These are phyloP conservation scores for Hortiboletus rubellus DNA, from an alignment of 1,284 basidiomycete species.

Conservation along the genomic window DNA sequence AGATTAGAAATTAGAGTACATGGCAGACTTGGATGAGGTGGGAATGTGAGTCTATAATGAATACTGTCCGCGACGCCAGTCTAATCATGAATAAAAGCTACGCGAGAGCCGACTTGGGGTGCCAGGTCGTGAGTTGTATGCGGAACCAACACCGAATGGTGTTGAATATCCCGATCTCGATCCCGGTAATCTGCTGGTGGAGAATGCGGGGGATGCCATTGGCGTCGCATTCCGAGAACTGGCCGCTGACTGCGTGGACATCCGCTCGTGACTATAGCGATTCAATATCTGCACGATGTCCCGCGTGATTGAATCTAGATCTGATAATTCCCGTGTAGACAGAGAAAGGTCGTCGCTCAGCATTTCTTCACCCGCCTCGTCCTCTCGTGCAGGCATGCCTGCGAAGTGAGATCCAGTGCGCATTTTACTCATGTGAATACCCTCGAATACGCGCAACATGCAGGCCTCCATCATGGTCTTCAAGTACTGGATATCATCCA, in stretches of 20 bases:
- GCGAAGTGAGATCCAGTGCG: slow-evolving; percentile 37
- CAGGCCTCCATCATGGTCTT: slow-evolving; percentile 82
- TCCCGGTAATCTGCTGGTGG: slow-evolving; percentile 39
- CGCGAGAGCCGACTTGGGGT: slow-evolving; percentile 58
- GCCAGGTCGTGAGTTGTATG: slow-evolving; percentile 59
- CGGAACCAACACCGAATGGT: slow-evolving; percentile 47
- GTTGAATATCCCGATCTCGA: slow-evolving; percentile 55
- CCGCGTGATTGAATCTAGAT: slow-evolving; percentile 72
- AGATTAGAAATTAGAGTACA: slow-evolving; percentile 28
- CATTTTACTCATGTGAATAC: slow-evolving; percentile 58
- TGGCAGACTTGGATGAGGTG: slow-evolving; percentile 1
- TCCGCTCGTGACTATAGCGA: slow-evolving; percentile 61
- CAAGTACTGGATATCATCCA: slow-evolving; percentile 86
- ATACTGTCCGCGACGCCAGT: slow-evolving; percentile 5
- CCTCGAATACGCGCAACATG: slow-evolving; percentile 91
- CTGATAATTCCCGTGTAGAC: slow-evolving; percentile 64
- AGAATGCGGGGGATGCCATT: slow-evolving; percentile 45
- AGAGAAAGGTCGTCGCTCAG: slow-evolving; percentile 49
- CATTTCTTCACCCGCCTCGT: slow-evolving; percentile 63
- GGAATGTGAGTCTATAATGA: slow-evolving; percentile 12
- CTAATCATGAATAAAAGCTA: slow-evolving; percentile 26
- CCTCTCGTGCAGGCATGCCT: slow-evolving; percentile 47
- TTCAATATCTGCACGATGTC: slow-evolving; percentile 74
- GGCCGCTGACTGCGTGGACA: slow-evolving; percentile 52
- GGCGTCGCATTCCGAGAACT: slow-evolving; percentile 69